Conservation (phyloP, 495 filamentous ascomycete genomes). For the Penicillium atrosanguineum region DNA sequence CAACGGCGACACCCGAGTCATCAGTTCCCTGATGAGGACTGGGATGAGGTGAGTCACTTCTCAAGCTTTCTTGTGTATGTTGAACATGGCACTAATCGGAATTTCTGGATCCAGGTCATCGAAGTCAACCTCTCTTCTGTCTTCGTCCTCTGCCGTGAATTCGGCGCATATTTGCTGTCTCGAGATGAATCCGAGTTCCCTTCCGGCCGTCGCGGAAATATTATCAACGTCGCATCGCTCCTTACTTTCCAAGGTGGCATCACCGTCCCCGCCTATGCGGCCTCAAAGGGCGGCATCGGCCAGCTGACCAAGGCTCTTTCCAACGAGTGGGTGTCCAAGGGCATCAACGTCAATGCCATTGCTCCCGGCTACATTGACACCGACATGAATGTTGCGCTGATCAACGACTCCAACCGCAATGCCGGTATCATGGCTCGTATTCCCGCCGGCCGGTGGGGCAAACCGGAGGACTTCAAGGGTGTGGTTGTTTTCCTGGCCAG, state of each 20-base stretch:
- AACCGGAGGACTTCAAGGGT: conserved; percentile 87
- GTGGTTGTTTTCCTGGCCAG: conserved; percentile 75
- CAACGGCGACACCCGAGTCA: conserved; percentile 76
- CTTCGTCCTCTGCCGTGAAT: conserved; percentile 79
- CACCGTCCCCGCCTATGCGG: conserved; percentile 88
- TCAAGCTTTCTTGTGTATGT: not conserved
- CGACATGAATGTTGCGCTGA: conserved; percentile 86
- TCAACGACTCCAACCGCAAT: conserved; percentile 66
- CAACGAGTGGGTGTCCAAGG: conserved; percentile 80
- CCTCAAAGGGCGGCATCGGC: conserved; percentile 81
- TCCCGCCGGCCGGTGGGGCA: conserved; percentile 83
- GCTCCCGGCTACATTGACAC: conserved; percentile 84
- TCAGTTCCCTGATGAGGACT: conserved; percentile 77
- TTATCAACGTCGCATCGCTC: conserved; percentile 85
- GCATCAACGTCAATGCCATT: conserved; percentile 78
- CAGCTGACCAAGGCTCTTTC: conserved; percentile 85
- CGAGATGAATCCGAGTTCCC: conserved; percentile 50
- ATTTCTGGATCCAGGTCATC: conserved; percentile 51
- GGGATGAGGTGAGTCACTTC: conserved; percentile 57
- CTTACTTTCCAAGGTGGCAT: conserved; percentile 90
- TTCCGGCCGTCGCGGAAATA: conserved; percentile 61
- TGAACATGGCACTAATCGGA: not conserved
- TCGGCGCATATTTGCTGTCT: conserved; percentile 78
- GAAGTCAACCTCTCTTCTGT: conserved; percentile 82
- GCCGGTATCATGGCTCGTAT: conserved; percentile 77